Evolutionary conservation across 2,329 filamentous ascomycete species (phyloP).

Genomic region (Fusarium temperatum): DNA sequence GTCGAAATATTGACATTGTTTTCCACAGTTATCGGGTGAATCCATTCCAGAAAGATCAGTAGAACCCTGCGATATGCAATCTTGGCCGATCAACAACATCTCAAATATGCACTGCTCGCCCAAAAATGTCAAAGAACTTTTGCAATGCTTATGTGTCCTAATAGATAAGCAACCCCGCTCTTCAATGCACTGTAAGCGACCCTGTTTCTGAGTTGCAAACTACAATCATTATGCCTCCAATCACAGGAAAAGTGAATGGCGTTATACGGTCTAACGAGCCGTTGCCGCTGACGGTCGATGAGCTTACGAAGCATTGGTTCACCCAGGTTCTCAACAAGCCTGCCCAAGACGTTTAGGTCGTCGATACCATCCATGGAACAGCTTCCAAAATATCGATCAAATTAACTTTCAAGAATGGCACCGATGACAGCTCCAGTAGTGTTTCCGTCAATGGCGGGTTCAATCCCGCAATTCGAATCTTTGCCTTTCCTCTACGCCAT

Average conservation of each 20-base stretch:
- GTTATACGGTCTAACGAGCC: not conserved
- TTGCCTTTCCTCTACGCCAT: not conserved
- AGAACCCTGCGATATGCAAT: rapidly evolving
- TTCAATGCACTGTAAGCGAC: rapidly evolving
- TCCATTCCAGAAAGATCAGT: rapidly evolving
- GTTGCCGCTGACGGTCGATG: not conserved
- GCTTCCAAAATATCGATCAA: conserved; percentile 2
- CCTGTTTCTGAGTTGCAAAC: rapidly evolving
- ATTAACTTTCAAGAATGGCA: not conserved
- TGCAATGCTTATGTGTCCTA: not conserved
- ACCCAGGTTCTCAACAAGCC: not conserved
- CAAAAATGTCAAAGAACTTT: not conserved
- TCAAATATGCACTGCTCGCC: not conserved
- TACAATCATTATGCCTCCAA: not conserved
- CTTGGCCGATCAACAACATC: too few species aligned
- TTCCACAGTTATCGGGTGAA: not conserved
- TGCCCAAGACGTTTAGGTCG: not conserved
- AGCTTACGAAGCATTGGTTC: not conserved
- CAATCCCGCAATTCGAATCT: not conserved
- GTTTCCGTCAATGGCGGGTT: conserved; percentile 21
- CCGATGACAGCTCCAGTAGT: not conserved
- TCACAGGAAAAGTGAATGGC: not conserved
- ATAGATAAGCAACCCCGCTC: not conserved
- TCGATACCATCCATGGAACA: conserved; percentile 6
- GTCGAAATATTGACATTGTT: not conserved